Evolutionary conservation across 2,329 filamentous ascomycete species (phyloP).

Genomic region (Alternaria infectoria): DNA sequence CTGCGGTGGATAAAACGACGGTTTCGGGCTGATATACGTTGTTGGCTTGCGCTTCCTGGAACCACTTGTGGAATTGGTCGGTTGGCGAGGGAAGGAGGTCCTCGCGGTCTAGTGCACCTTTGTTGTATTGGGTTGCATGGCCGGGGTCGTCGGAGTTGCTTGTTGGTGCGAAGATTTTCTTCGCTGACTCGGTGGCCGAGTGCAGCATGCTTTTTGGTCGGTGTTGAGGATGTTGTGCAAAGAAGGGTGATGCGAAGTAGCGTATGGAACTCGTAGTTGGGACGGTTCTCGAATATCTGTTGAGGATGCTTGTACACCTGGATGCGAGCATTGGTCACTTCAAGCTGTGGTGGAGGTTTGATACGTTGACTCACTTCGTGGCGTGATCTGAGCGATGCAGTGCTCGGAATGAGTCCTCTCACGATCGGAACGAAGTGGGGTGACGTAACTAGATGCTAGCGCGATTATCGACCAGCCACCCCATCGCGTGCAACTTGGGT

Average conservation of each 20-base stretch:
- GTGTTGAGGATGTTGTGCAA: not conserved
- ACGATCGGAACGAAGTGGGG: constrained; percentile 32
- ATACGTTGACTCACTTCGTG: constrained; percentile 6
- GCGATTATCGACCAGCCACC: not conserved
- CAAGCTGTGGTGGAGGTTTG: not conserved
- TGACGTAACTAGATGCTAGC: constrained; percentile 28
- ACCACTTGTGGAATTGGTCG: constrained; percentile 89
- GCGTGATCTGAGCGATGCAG: constrained; percentile 16
- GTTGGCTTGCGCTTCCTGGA: constrained; percentile 70
- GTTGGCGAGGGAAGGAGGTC: constrained; percentile 73
- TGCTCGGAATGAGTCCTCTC: constrained; percentile 16
- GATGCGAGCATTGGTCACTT: constrained; percentile 3
- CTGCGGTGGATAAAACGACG: constrained; percentile 83
- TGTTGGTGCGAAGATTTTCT: constrained; percentile 67
- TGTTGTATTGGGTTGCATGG: constrained; percentile 79
- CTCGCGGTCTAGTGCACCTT: constrained; percentile 64
- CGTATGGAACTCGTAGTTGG: not conserved
- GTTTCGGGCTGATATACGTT: constrained; percentile 81
- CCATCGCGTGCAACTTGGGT: not conserved
- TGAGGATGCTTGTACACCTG: not conserved
- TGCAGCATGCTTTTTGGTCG: constrained; percentile 31
- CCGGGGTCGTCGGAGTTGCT: constrained; percentile 57
- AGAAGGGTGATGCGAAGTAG: not conserved
- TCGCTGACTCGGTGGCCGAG: constrained; percentile 26
- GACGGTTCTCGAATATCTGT: not conserved